phyloP scores from a whole-genome alignment of 371 early-diverging fungal species.

The Cokeromyces recurvatus region DNA sequence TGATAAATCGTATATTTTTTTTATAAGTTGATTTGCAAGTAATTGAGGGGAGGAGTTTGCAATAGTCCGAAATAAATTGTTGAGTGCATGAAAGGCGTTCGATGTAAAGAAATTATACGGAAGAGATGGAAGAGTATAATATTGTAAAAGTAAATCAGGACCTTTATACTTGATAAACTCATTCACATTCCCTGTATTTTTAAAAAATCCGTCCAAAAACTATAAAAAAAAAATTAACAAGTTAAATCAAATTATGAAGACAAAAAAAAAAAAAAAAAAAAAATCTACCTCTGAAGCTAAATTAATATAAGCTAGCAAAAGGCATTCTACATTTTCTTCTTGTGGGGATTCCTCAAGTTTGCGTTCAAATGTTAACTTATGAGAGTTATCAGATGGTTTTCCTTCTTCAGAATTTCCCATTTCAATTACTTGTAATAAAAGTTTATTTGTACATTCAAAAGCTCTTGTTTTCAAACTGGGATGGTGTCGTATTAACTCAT shows the following conservation, averaged over 20 bases:
- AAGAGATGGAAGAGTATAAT: slow-evolving; percentile 62
- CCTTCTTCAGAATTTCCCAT: slow-evolving; percentile 38
- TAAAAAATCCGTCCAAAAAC: slow-evolving; percentile 86
- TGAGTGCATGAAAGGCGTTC: slow-evolving; percentile 62
- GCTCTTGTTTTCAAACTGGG: slow-evolving; percentile 70
- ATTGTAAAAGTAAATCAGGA: slow-evolving; percentile 56
- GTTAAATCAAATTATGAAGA: no score
- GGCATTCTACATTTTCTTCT: slow-evolving; percentile 29
- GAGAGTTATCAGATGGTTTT: slow-evolving; percentile 40
- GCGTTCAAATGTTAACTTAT: no score
- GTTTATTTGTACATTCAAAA: slow-evolving; percentile 59
- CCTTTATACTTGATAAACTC: slow-evolving; percentile 72
- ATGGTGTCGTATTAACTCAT: slow-evolving; percentile 94
- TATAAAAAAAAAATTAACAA: slow-evolving; percentile 23
- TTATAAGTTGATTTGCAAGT: no score
- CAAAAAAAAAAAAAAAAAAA: no score
- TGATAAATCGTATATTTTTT: slow-evolving; percentile 41
- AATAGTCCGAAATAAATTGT: slow-evolving; percentile 70
- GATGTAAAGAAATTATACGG: slow-evolving; percentile 75
- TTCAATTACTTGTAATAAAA: slow-evolving; percentile 52
- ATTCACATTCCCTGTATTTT: slow-evolving; percentile 62
- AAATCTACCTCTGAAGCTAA: slow-evolving; percentile 16
- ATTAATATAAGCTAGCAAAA: slow-evolving; percentile 19
- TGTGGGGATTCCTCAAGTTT: no score
- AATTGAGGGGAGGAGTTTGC: no score